Percentiles rank a stretch among this genome's conserved stretches.
These are phyloP conservation scores for Narthecium ossifragum DNA, from an alignment of 106 monocot genomes.

Conservation along the genomic window DNA sequence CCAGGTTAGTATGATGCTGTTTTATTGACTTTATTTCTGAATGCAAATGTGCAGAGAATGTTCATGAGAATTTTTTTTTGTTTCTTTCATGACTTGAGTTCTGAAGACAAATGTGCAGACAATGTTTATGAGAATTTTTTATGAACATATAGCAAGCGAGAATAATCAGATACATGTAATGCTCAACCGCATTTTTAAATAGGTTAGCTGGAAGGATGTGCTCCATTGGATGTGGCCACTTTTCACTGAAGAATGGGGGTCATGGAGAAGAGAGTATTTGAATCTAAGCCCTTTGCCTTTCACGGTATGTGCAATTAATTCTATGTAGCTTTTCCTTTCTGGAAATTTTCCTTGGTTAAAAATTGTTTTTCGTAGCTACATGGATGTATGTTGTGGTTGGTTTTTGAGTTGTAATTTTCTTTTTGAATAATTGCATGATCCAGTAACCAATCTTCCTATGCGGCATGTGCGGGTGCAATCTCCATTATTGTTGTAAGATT, in stretches of 20 bases:
- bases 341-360: too few species aligned
- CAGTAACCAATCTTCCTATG: constrained; percentile 78
- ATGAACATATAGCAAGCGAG: too few species aligned
- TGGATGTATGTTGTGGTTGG: too few species aligned
- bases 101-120: too few species aligned
- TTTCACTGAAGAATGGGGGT: constrained; percentile 84
- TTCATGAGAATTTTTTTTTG: constrained; percentile 20
- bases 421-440: constrained; percentile 91
- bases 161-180: too few species aligned
- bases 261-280: constrained; percentile 79
- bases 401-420: too few species aligned
- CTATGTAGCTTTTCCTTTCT: too few species aligned
- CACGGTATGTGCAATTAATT: constrained; percentile 28
- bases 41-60: too few species aligned
- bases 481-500: constrained; percentile 81
- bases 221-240: constrained; percentile 99
- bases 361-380: too few species aligned
- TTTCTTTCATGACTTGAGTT: too few species aligned
- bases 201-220: constrained; percentile 91
- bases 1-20: constrained; percentile 67
- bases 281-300: constrained; percentile 69
- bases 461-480: constrained; percentile 45
- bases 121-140: too few species aligned
- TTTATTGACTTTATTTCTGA: too few species aligned
- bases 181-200: neutral